Evolutionary conservation across 257 asterid species (phyloP), one percentile per base, ranked within the genome.

Genomic region (Verbascum thapsus): DNA sequence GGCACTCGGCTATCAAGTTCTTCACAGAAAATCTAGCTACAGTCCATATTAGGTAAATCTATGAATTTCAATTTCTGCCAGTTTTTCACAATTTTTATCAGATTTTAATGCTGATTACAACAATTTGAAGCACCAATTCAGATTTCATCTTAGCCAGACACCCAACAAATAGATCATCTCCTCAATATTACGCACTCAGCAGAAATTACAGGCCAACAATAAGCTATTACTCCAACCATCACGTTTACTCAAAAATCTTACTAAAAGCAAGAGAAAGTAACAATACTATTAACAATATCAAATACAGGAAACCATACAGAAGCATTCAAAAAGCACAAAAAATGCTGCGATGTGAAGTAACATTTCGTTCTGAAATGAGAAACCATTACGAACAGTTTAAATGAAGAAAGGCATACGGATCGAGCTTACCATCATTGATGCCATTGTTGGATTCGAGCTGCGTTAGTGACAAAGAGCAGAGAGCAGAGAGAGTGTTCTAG

Each of bases 341-440:
- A 26, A 10, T 38, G 26, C 17, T 9, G 23, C 40, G 39, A 26
- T 1, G 37, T n/a, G 38, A 59, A 65, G 40, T 16, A 47, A 49
- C 30, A 30, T 15, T 53, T 54, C 58, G 10, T 45, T 53, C 54
- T 45, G 62, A 34, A 12, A 44, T 6, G 43, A 41, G 44, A 22
- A 17, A 30, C 20, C 32, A 57, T 42, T 37, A 49, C 10, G 8
- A 11, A 53, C 34, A 44, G 19, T 1, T 35, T 11, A 13, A 34
- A 43, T 6, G 43, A 7, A 45, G 18, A 55, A 11, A 7, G 10
- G 58, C 8, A 38, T 12, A 48, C 34, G 26, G 64, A 68, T 68
- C 67, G 13, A 7, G 26, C 63, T 57, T 58, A 74, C 79, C 68
- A 74, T n/a, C 79, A 74, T 74, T 58, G 70, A 4, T 12, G 76